A percentile compares a stretch with the other conserved stretches of the same genome.
phyloP scores from a whole-genome alignment of 306 rosid genomes.

The Begonia masoniana region DNA sequence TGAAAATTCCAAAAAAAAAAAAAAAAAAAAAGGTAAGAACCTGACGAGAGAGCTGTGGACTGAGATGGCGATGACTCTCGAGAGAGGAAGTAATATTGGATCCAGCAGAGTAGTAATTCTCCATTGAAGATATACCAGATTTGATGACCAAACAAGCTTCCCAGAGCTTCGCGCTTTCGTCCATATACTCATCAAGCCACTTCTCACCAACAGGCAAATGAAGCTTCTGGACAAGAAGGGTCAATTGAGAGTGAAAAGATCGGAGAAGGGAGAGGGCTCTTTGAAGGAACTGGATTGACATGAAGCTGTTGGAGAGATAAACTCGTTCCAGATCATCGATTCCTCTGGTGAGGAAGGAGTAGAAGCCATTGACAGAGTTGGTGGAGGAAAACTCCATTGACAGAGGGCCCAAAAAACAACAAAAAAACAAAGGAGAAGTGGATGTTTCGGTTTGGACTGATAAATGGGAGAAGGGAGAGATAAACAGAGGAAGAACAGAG shows the following conservation, averaged over 20 bases:
- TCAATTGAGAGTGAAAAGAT: conserved; percentile 77
- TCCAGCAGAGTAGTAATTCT: conserved; percentile 54
- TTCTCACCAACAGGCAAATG: conserved; percentile 85
- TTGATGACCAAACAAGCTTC: conserved; percentile 81
- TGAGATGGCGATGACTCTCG: conserved; percentile 57
- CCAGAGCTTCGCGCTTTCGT: conserved; percentile 87
- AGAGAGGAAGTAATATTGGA: conserved; percentile 43
- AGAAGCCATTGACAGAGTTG: conserved; percentile 88
- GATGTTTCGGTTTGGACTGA: background rate
- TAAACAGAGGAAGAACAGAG: conserved; percentile 13
- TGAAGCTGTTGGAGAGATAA: conserved; percentile 56
- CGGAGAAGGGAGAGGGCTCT: conserved; percentile 63
- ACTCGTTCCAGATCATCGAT: conserved; percentile 85
- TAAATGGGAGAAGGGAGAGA: conserved; percentile 4
- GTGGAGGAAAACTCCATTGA: conserved; percentile 74
- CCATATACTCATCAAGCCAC: conserved; percentile 98
- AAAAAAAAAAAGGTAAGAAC: conserved; percentile 11
- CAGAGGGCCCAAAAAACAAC: too few relatives aligned
- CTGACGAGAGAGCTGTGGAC: conserved; percentile 75
- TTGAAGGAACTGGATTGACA: conserved; percentile 93
- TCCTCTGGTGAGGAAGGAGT: conserved; percentile 63
- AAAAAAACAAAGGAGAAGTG: too few relatives aligned
- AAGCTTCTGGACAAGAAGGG: conserved; percentile 75
- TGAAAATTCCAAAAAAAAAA: background rate
- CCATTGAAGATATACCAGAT: conserved; percentile 72